phyloP scores from a whole-genome alignment of 2,329 filamentous ascomycete genomes.

The Hymenoscyphus albidus region DNA sequence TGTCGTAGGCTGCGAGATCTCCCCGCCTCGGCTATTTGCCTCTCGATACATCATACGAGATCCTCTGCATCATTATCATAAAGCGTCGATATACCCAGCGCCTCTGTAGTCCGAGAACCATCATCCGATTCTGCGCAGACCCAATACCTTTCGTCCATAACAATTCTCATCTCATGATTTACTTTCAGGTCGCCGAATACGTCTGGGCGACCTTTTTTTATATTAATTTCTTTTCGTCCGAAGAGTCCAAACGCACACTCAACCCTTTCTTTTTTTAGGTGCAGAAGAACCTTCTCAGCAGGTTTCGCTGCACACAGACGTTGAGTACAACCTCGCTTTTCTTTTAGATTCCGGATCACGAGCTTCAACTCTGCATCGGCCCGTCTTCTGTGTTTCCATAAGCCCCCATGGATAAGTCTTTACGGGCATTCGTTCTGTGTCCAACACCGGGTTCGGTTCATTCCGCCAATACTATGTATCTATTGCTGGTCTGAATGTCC shows the following conservation, averaged over 20 bases:
- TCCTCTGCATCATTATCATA: background rate
- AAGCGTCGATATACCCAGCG: background rate
- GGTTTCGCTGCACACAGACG: slow-evolving; percentile 20
- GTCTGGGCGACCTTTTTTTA: background rate
- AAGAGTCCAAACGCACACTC: background rate
- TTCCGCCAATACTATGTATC: slow-evolving; percentile 19
- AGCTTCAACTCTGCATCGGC: slow-evolving; percentile 20
- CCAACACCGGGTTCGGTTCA: slow-evolving; percentile 13
- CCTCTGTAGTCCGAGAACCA: background rate
- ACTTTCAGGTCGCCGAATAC: background rate
- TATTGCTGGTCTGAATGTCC: slow-evolving; percentile 11
- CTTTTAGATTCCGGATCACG: slow-evolving; percentile 16
- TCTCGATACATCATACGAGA: background rate
- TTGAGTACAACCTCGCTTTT: slow-evolving; percentile 16
- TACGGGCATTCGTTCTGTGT: slow-evolving; percentile 14
- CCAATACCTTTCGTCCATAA: background rate
- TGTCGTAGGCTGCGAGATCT: background rate
- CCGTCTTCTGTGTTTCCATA: slow-evolving; percentile 23
- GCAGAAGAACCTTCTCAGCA: slow-evolving; percentile 11
- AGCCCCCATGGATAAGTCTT: slow-evolving; percentile 21
- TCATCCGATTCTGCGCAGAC: no score
- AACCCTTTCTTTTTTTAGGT: slow-evolving; percentile 9
- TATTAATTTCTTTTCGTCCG: background rate
- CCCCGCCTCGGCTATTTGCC: background rate
- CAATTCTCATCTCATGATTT: background rate